Conservation (phyloP, 2,329 filamentous ascomycete species). For the Tricladium varicosporioides region DNA sequence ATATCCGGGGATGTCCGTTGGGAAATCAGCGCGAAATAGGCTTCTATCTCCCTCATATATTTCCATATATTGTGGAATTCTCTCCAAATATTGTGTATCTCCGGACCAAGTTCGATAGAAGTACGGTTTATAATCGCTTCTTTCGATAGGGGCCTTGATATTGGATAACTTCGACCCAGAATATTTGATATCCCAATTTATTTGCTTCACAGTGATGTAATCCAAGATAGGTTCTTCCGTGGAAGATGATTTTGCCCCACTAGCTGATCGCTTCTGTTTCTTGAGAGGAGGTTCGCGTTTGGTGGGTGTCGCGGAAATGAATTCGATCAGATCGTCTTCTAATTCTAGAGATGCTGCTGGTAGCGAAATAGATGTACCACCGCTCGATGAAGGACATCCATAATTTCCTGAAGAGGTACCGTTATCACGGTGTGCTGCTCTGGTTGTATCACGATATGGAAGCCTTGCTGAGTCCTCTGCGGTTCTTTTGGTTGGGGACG, state of each 20-base stretch:
- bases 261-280: constrained; percentile 18
- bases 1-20: constrained; percentile 8
- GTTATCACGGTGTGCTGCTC: too few relatives aligned
- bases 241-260: not conserved
- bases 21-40: constrained; percentile 20
- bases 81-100: not conserved
- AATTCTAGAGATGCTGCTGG: constrained; percentile 6
- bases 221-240: constrained; percentile 12
- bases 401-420: too few relatives aligned
- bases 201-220: constrained; percentile 28
- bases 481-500: too few relatives aligned
- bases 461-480: too few relatives aligned
- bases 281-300: constrained; percentile 24
- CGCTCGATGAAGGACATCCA: too few relatives aligned
- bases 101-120: not conserved
- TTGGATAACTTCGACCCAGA: constrained; percentile 17
- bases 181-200: constrained; percentile 25
- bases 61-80: constrained; percentile 16
- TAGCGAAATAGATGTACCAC: too few relatives aligned
- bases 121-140: constrained; percentile 17
- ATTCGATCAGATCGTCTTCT: constrained; percentile 23
- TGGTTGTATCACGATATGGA: too few relatives aligned
- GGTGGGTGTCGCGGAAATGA: constrained; percentile 5
- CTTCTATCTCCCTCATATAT: constrained; percentile 21
- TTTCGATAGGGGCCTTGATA: constrained; percentile 16